These are phyloP conservation scores for Puccinia hordei DNA, from an alignment of 1,284 basidiomycete species.

Conservation along the genomic window DNA sequence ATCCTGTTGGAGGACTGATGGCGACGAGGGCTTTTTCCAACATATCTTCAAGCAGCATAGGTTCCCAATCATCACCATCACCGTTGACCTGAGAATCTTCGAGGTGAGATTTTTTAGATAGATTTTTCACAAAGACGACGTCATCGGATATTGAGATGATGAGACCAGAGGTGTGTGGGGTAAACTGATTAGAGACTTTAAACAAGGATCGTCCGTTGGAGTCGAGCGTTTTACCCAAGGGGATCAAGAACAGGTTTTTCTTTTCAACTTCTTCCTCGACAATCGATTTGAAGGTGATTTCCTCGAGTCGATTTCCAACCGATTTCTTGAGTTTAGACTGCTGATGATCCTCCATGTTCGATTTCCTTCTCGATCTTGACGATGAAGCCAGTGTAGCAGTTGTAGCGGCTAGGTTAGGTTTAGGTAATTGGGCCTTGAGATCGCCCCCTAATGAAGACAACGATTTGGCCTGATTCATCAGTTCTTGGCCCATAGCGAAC, in stretches of 20 bases:
- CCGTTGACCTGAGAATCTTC: neutral
- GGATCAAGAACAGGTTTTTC: constrained; percentile 43
- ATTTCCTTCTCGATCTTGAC: neutral
- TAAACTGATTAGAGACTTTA: constrained; percentile 42
- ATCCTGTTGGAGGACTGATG: neutral
- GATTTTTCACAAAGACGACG: constrained; percentile 44
- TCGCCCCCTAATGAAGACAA: constrained; percentile 33
- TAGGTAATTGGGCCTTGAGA: constrained; percentile 14
- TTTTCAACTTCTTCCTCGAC: constrained; percentile 42
- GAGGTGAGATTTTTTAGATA: neutral
- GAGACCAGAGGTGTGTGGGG: constrained; percentile 3
- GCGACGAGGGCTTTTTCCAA: constrained; percentile 39
- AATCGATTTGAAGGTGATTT: constrained; percentile 45
- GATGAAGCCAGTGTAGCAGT: neutral
- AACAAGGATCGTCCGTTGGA: constrained; percentile 39
- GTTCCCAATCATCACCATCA: constrained; percentile 33
- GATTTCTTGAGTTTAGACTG: constrained; percentile 28
- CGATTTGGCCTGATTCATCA: constrained; percentile 49
- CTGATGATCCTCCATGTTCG: neutral
- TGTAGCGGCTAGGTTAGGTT: constrained; percentile 19
- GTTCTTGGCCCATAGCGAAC: constrained; percentile 29
- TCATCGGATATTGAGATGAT: constrained; percentile 44
- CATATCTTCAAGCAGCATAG: constrained; percentile 48
- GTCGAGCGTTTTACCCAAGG: constrained; percentile 47
- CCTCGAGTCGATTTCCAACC: constrained; percentile 6